Percentiles rank a stretch among this genome's conserved stretches.
phyloP scores from a whole-genome alignment of 2,329 filamentous ascomycete genomes.

The Remersonia thermophila region DNA sequence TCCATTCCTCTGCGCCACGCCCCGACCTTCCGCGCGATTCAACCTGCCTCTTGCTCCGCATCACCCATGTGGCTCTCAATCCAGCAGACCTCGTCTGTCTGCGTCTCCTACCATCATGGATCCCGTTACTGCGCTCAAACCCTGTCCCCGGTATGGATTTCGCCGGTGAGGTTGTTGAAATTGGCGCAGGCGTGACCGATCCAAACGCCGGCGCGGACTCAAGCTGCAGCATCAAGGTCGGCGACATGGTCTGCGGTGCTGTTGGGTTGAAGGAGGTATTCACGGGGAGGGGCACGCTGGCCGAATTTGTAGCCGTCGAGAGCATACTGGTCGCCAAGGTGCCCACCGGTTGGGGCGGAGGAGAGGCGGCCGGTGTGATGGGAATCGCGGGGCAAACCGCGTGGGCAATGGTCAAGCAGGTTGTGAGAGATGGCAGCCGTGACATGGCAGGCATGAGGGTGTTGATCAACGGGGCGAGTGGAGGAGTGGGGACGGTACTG shows the following conservation, averaged over 20 bases:
- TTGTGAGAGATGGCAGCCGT: background rate
- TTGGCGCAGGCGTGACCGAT: slow-evolving; percentile 15
- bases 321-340: slow-evolving; percentile 19
- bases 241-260: slow-evolving; percentile 21
- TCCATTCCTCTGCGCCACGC: slow-evolving; percentile 2
- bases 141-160: slow-evolving; percentile 26
- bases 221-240: slow-evolving; percentile 9
- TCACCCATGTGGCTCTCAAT: slow-evolving; percentile 26
- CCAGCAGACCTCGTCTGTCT: slow-evolving; percentile 26
- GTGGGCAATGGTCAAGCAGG: slow-evolving; percentile 16
- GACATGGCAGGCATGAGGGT: slow-evolving; percentile 27
- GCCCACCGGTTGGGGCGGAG: slow-evolving; percentile 13
- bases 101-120: slow-evolving; percentile 19
- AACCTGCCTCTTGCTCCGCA: slow-evolving; percentile 19
- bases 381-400: slow-evolving; percentile 29
- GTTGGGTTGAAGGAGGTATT: slow-evolving; percentile 19
- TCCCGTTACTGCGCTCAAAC: slow-evolving; percentile 22
- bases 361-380: slow-evolving; percentile 20
- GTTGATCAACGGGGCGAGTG: slow-evolving; percentile 38
- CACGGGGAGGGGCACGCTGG: slow-evolving; percentile 22
- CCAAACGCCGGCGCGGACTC: background rate
- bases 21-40: slow-evolving; percentile 1
- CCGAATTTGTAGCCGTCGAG: slow-evolving; percentile 24
- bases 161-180: slow-evolving; percentile 22
- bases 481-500: slow-evolving; percentile 35